Evolutionary conservation across 768 basidiomycete genomes (phyloP).

Genomic region (Russula olivacea): DNA sequence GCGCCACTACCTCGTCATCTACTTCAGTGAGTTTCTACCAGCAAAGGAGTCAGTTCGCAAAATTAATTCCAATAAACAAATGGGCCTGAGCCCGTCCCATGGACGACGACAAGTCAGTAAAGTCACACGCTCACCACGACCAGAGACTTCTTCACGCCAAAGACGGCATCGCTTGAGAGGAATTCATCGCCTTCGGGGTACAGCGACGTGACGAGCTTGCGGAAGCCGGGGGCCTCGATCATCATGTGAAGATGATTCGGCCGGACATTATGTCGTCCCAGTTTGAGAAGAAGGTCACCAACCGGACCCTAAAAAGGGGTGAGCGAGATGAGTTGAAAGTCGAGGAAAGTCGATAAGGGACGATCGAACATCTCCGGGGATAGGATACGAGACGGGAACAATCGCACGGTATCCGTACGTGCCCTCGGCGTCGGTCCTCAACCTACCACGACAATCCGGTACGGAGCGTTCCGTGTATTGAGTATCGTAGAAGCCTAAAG

Average conservation of each 20-base stretch:
- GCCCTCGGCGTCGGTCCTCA: constrained; percentile 56
- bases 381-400: constrained; percentile 65
- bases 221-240: constrained; percentile 65
- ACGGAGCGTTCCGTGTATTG: constrained; percentile 50
- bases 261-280: constrained; percentile 68
- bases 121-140: constrained; percentile 60
- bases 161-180: constrained; percentile 66
- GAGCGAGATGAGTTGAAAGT: too few species aligned
- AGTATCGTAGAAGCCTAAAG: constrained; percentile 35
- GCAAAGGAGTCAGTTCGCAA: constrained; percentile 4
- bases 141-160: constrained; percentile 76
- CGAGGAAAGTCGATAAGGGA: neutral
- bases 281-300: constrained; percentile 47
- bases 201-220: constrained; percentile 65
- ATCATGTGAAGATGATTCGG: constrained; percentile 78
- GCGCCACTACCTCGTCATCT: constrained; percentile 47
- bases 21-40: constrained; percentile 44
- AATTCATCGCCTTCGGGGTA: constrained; percentile 69
- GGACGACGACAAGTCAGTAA: neutral
- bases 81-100: neutral
- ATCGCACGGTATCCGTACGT: constrained; percentile 65
- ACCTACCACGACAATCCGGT: constrained; percentile 70
- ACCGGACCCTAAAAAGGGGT: constrained; percentile 56
- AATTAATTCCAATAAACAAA: neutral
- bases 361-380: constrained; percentile 57